Conservation (phyloP, 495 filamentous ascomycete species). For the Penicillium maclennaniae region DNA sequence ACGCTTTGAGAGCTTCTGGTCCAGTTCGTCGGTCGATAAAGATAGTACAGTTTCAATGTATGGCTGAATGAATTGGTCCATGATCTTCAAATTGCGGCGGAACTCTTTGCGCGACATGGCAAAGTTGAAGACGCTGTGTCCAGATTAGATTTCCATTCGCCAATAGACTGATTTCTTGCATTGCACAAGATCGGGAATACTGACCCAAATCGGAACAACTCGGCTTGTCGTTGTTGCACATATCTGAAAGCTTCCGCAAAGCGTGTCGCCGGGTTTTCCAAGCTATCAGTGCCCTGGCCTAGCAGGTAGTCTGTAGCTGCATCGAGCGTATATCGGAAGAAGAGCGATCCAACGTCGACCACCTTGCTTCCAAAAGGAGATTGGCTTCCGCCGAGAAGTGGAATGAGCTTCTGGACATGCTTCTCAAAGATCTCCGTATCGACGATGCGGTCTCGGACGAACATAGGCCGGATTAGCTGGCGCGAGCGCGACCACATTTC, state of each 20-base stretch:
- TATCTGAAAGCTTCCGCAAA: slow-evolving; percentile 76
- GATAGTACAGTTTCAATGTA: slow-evolving; percentile 65
- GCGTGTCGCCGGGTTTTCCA: slow-evolving; percentile 48
- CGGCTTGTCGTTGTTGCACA: slow-evolving; percentile 64
- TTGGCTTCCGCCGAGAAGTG: slow-evolving; percentile 48
- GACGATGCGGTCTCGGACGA: slow-evolving; percentile 73
- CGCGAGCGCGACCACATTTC: slow-evolving; percentile 70
- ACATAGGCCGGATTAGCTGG: slow-evolving; percentile 78
- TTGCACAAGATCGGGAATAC: slow-evolving; percentile 13
- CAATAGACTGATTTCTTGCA: neutral
- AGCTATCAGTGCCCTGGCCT: slow-evolving; percentile 68
- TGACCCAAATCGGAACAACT: slow-evolving; percentile 54
- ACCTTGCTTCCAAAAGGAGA: slow-evolving; percentile 43
- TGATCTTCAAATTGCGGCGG: slow-evolving; percentile 56
- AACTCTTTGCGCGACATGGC: slow-evolving; percentile 58
- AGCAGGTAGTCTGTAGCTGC: slow-evolving; percentile 81
- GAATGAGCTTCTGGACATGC: slow-evolving; percentile 67
- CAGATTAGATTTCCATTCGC: slow-evolving; percentile 3
- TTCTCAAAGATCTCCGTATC: slow-evolving; percentile 78
- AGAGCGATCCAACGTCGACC: slow-evolving; percentile 65
- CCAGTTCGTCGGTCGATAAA: slow-evolving; percentile 58
- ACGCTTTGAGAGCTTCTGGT: slow-evolving; percentile 58
- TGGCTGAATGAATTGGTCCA: slow-evolving; percentile 70
- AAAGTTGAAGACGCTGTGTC: slow-evolving; percentile 47
- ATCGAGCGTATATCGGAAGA: slow-evolving; percentile 82